These are phyloP conservation scores for Venustampulla echinocandica DNA, from an alignment of 495 filamentous ascomycete species.

Conservation along the genomic window DNA sequence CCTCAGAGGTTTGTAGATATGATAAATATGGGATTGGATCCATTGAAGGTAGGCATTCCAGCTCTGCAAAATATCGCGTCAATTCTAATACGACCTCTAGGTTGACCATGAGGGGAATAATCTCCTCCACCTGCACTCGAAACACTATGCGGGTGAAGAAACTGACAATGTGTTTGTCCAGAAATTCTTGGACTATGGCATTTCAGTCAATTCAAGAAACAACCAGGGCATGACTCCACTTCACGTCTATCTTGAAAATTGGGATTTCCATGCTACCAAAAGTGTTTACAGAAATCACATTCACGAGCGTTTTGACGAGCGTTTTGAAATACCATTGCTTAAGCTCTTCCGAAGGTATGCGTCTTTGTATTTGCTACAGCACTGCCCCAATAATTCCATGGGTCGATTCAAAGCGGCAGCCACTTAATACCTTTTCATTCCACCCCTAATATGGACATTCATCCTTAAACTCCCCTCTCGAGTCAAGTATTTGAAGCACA, in stretches of 20 bases:
- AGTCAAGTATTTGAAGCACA: background rate
- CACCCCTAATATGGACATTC: background rate
- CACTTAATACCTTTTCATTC: background rate
- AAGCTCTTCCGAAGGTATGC: background rate
- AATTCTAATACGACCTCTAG: background rate
- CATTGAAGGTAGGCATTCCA: background rate
- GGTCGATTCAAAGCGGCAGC: no score
- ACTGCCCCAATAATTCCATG: background rate
- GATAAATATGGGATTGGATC: constrained; percentile 7
- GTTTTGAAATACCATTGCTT: constrained; percentile 1
- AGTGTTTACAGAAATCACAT: background rate
- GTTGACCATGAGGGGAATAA: constrained; percentile 12
- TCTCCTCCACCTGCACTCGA: constrained; percentile 1
- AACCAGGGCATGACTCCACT: constrained; percentile 14
- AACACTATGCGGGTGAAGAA: background rate
- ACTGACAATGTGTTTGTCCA: background rate
- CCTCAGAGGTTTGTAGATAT: constrained; percentile 2
- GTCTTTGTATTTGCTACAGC: background rate
- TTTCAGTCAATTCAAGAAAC: constrained; percentile 17
- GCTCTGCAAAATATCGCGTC: background rate
- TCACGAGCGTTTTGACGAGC: constrained; percentile 6
- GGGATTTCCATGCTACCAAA: background rate
- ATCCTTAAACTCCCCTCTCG: background rate
- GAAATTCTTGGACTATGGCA: constrained; percentile 6
- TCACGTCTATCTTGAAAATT: constrained; percentile 3